phyloP scores from a whole-genome alignment of 1,139 yeast genomes.

The Oligophagozyma castellii region DNA sequence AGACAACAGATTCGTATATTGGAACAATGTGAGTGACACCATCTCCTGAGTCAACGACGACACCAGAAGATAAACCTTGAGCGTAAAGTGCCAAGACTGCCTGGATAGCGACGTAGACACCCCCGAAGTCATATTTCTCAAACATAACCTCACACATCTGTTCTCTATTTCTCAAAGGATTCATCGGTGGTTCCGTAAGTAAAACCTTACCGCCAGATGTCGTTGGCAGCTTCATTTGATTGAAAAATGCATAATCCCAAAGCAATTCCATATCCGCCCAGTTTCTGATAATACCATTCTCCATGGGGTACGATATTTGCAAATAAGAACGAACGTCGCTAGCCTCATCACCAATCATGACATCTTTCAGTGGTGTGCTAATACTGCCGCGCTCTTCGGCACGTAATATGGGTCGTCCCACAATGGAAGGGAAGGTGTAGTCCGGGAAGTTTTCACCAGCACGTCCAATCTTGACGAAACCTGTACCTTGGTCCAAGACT shows the following conservation, averaged over 20 bases:
- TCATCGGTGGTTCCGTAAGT: conserved; percentile 96
- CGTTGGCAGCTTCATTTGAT: conserved; percentile 64
- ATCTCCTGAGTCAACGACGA: conserved; percentile 93
- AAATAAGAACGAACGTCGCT: conserved; percentile 78
- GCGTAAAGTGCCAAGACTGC: conserved; percentile 96
- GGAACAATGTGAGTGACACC: conserved; percentile 98
- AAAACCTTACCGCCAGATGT: conserved; percentile 69
- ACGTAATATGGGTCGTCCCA: conserved; percentile 91
- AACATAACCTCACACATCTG: conserved; percentile 96
- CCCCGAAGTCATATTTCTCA: conserved; percentile 89
- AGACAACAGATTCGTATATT: conserved; percentile 89
- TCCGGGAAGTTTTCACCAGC: conserved; percentile 98
- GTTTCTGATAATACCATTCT: conserved; percentile 89
- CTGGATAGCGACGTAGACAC: conserved; percentile 95
- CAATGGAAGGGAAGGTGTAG: conserved; percentile 95
- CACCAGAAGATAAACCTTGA: conserved; percentile 93
- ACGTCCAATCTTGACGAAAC: conserved; percentile 88
- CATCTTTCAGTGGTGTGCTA: conserved; percentile 45
- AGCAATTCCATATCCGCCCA: conserved; percentile 99
- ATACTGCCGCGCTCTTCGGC: conserved; percentile 85
- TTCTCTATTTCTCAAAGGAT: conserved; percentile 35
- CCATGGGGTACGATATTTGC: conserved; percentile 95
- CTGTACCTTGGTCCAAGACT: conserved; percentile 99
- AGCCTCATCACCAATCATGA: conserved; percentile 97
- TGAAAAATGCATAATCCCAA: conserved; percentile 97